Base-by-base conservation (phyloP, 2,329 filamentous ascomycete species). In the Aspergillus puulaauensis region DNA sequence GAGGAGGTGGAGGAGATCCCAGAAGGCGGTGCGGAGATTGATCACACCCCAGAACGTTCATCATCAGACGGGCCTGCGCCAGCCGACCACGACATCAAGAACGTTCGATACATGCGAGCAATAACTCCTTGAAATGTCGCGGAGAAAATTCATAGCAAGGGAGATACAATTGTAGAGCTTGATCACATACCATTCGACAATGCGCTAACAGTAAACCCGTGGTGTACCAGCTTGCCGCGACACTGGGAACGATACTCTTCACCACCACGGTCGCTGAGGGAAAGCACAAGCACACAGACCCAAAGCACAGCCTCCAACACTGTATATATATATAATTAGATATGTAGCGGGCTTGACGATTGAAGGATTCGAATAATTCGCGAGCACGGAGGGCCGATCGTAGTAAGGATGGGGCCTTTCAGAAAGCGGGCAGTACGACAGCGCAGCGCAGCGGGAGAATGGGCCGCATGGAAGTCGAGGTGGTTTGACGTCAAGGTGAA, bases 1-100 rank as follows among this genome's bases (percentile, higher is more conserved):
- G 57, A 59, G 35, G 61, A 55, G 62, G 39, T 45, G 11, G 58
- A 57, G 60, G 64, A 63, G 64, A 56, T 39, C 62, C 59, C 54
- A 65, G 69, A 72, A 73, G 72, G 71, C 72, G 71, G 72, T 73
- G 71, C 72, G 71, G 72, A 74, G 71, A 73, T 71, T 73, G 71
- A 72, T 71, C 69, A 66, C 62, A 64, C 66, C 68, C 69, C 68
- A 70, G 64, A 66, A 62, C 62, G 64, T 56, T 54, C 64, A 58
- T 61, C 58, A 60, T 62, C 62, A 62, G 60, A 56, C 54, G 48
- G 50, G 46, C 62, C 63, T 64, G 68, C 68, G 66, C 62, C 62
- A 54, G 58, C 49, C 57, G 53, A 62, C 56, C 46, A 41, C 50
- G 31, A 53, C 44, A 44, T n/a, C 52, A 39, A 31, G 40, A 52